Conservation (phyloP, 805 yeast genomes). For the Starmerella etchellsii region DNA sequence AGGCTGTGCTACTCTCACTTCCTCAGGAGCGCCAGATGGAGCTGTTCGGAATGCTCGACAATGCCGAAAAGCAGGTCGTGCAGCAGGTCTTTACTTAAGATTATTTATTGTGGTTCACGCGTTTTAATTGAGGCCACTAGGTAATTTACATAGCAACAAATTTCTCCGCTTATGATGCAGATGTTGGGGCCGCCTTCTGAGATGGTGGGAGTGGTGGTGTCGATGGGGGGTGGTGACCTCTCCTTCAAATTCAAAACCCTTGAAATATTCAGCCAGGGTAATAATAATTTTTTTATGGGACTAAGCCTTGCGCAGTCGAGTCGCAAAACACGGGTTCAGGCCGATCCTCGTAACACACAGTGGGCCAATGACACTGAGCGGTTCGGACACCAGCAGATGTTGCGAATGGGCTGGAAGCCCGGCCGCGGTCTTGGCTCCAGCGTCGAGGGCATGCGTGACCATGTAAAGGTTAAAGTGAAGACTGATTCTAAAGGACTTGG, state of each 20-base stretch:
- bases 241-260: no score
- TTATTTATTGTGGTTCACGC: no score
- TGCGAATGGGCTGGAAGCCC: slow-evolving; percentile 81
- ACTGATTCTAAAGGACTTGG: slow-evolving; percentile 82
- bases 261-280: no score
- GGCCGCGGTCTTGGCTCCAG: slow-evolving; percentile 81
- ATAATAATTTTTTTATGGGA: no score
- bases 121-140: no score
- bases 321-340: slow-evolving; percentile 72
- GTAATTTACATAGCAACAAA: no score
- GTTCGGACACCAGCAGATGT: slow-evolving; percentile 79
- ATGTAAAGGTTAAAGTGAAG: slow-evolving; percentile 70
- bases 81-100: not conserved
- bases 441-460: slow-evolving; percentile 31
- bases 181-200: no score
- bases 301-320: slow-evolving; percentile 46
- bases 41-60: slow-evolving; percentile 48
- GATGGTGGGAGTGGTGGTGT: no score
- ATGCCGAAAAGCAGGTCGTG: slow-evolving; percentile 38
- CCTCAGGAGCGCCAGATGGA: slow-evolving; percentile 60
- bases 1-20: slow-evolving; percentile 46
- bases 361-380: slow-evolving; percentile 69
- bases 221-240: no score
- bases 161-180: no score
- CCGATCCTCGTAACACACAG: slow-evolving; percentile 83